Conservation (phyloP, 164 flowering plant species). For the Sextonia rubra region DNA sequence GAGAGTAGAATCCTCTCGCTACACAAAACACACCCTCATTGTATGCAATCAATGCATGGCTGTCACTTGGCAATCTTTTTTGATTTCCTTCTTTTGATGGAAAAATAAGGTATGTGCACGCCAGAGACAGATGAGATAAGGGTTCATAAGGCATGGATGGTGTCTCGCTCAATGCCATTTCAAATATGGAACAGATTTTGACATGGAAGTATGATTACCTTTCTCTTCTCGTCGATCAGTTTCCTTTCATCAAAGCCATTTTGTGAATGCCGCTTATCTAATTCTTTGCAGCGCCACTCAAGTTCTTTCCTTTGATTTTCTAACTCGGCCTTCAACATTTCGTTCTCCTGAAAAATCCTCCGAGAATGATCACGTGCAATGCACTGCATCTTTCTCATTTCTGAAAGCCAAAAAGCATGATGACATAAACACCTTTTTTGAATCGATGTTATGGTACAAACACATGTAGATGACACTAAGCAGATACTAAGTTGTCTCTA, state of each 20-base stretch:
- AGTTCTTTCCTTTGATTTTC: slow-evolving; percentile 43
- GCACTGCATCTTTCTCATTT: slow-evolving; percentile 43
- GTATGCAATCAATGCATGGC: no score
- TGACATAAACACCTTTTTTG: no score
- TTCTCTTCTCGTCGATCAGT: slow-evolving; percentile 41
- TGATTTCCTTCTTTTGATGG: no score
- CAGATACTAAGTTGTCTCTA: no score
- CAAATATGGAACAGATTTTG: not conserved
- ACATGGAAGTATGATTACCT: slow-evolving; percentile 30
- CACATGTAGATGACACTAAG: no score
- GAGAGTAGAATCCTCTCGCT: no score
- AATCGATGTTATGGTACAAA: no score
- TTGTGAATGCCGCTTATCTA: slow-evolving; percentile 46
- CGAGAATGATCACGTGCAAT: slow-evolving; percentile 30
- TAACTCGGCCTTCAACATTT: slow-evolving; percentile 27
- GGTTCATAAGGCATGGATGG: not conserved
- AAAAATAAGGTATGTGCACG: no score
- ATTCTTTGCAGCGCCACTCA: slow-evolving; percentile 21
- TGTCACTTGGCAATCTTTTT: no score
- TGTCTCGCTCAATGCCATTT: not conserved
- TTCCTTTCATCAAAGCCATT: slow-evolving; percentile 59
- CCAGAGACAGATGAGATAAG: no score
- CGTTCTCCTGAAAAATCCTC: slow-evolving; percentile 45
- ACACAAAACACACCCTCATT: no score
- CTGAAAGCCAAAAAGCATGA: slow-evolving; percentile 27